Evolutionary conservation across 139 green algal species (phyloP).

Genomic region (Haematococcus sp.): DNA sequence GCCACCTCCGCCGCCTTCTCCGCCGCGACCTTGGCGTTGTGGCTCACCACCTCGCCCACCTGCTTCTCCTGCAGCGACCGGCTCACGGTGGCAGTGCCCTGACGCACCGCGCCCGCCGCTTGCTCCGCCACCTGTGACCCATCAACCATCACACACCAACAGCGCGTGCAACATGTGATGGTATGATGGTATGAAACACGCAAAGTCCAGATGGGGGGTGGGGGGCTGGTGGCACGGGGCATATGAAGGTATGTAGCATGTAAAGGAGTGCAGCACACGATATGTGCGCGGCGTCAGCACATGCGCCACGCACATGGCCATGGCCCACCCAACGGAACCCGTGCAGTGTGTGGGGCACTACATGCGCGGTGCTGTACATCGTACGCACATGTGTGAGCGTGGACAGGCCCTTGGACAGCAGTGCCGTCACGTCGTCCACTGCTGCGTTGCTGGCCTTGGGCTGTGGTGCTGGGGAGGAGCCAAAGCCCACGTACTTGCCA

Average conservation of each 20-base stretch:
- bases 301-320: too few species aligned
- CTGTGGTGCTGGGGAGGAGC: conserved; percentile 61
- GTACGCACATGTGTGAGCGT: conserved; percentile 14
- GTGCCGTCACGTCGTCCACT: conserved; percentile 54
- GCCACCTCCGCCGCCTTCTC: conserved; percentile 42
- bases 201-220: too few species aligned
- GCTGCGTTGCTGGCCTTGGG: not conserved
- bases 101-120: conserved; percentile 17
- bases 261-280: too few species aligned
- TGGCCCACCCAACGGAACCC: too few species aligned
- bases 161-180: too few species aligned
- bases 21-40: conserved; percentile 30
- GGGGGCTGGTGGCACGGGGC: too few species aligned
- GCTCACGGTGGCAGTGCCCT: conserved; percentile 27
- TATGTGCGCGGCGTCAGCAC: too few species aligned
- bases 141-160: too few species aligned
- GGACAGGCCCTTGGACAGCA: conserved; percentile 64
- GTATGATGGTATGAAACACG: too few species aligned
- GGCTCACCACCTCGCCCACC: conserved; percentile 40
- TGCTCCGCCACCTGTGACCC: conserved; percentile 33
- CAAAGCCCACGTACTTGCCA: conserved; percentile 98
- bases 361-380: not conserved
- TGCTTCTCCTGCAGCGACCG: conserved; percentile 46
- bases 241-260: too few species aligned
- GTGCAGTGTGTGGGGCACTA: not conserved